Conservation (phyloP, 441 rosid species). For the Aquilaria agallochum region DNA sequence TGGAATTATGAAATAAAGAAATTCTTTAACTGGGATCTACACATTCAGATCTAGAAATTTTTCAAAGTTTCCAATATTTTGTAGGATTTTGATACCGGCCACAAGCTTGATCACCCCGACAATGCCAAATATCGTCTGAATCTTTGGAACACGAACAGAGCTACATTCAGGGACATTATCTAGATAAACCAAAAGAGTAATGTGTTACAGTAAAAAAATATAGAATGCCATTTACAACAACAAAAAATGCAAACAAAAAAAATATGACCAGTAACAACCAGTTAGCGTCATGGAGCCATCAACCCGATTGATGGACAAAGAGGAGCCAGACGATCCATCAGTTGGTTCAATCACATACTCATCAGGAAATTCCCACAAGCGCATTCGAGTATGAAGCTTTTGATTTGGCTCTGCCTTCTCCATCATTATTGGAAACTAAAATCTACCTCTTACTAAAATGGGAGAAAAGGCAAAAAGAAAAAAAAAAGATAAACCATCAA, state of each 20-base stretch:
- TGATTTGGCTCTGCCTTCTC: conserved; percentile 64
- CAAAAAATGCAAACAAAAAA: no score
- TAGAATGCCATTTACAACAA: no score
- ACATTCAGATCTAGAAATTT: neutral
- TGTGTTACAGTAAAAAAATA: no score
- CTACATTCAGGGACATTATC: conserved; percentile 71
- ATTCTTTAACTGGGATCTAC: neutral
- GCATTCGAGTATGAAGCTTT: conserved; percentile 55
- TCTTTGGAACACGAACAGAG: conserved; percentile 83
- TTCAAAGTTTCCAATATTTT: neutral
- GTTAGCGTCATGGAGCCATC: conserved; percentile 51
- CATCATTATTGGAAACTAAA: conserved; percentile 40
- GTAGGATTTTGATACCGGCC: conserved; percentile 47
- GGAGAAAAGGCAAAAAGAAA: no score
- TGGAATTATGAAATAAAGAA: no score
- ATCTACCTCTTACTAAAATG: no score
- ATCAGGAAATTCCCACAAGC: conserved; percentile 69
- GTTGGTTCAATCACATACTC: conserved; percentile 60
- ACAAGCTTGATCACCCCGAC: conserved; percentile 93
- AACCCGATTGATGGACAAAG: conserved; percentile 36
- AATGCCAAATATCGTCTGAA: conserved; percentile 70
- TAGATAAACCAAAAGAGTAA: conserved; percentile 13
- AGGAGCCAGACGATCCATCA: conserved; percentile 53
- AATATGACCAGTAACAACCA: conserved; percentile 21
- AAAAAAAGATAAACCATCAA: no score